Evolutionary conservation across 2,329 filamentous ascomycete species (phyloP).

Genomic region (Shiraia bambusicola): DNA sequence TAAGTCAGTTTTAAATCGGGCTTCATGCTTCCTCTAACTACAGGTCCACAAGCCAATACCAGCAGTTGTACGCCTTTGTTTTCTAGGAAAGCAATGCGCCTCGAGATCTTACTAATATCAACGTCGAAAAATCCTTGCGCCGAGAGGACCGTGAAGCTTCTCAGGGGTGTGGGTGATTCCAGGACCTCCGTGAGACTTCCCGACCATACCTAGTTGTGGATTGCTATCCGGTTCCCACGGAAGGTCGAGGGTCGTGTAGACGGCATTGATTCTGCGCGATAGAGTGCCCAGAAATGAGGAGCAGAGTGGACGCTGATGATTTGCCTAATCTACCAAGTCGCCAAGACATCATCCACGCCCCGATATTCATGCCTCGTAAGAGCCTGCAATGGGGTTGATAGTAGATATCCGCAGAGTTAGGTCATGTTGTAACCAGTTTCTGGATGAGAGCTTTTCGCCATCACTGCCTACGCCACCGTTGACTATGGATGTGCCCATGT

Average conservation of each 20-base stretch:
- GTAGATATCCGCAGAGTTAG: constrained; percentile 18
- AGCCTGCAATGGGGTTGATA: constrained; percentile 7
- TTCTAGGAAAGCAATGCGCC: too few species aligned
- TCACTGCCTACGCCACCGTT: constrained; percentile 5
- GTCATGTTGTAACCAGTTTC: constrained; percentile 6
- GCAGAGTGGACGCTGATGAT: constrained; percentile 11
- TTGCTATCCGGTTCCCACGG: constrained; percentile 10
- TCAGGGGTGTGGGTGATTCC: background rate
- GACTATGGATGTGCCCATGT: constrained; percentile 4
- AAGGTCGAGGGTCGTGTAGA: constrained; percentile 15
- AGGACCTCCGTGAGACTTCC: background rate
- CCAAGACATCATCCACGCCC: constrained; percentile 14
- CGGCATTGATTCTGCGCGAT: constrained; percentile 9
- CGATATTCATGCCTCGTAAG: constrained; percentile 8
- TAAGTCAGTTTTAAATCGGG: too few species aligned
- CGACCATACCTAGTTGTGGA: constrained; percentile 2
- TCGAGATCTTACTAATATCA: too few species aligned
- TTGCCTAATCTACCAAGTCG: constrained; percentile 21
- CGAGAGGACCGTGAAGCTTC: background rate
- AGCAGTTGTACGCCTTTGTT: too few species aligned
- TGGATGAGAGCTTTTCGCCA: constrained; percentile 8
- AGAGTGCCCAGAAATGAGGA: constrained; percentile 18
- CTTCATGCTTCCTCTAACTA: too few species aligned
- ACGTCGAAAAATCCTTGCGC: too few species aligned
- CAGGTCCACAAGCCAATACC: too few species aligned